phyloP scores from a whole-genome alignment of 176 grass and related monocot species.

The Echinochloa phyllopogon region DNA sequence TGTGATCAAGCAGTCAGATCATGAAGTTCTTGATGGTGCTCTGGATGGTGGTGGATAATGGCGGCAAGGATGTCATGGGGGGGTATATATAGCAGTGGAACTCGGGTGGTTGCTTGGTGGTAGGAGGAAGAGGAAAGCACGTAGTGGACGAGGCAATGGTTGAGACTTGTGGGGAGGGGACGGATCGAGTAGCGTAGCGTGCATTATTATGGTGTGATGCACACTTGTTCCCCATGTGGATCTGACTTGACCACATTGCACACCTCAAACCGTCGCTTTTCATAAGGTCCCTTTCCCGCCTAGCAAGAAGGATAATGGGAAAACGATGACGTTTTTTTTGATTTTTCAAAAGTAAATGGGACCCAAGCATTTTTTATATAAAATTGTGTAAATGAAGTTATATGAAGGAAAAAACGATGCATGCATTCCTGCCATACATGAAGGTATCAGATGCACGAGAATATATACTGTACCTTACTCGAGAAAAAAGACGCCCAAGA shows the following conservation, averaged over 20 bases:
- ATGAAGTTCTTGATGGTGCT: not conserved
- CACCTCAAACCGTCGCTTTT: not conserved
- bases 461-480: too few species aligned
- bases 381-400: too few species aligned
- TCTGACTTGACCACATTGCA: constrained; percentile 15
- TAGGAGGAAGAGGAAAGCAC: not conserved
- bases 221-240: constrained; percentile 49
- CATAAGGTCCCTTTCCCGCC: not conserved
- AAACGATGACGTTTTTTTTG: not conserved
- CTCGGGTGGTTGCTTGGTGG: not conserved
- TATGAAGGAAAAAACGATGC: too few species aligned
- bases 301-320: not conserved
- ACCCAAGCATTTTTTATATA: too few species aligned
- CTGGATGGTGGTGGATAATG: constrained; percentile 31
- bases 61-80: constrained; percentile 30
- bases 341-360: not conserved
- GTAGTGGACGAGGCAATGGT: constrained; percentile 22
- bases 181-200: not conserved
- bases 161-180: constrained; percentile 21
- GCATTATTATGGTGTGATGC: constrained; percentile 34
- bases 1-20: not conserved
- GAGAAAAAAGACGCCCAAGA: too few species aligned
- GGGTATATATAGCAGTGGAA: constrained; percentile 43
- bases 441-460: too few species aligned
- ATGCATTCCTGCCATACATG: too few species aligned